Evolutionary conservation across 768 basidiomycete genomes (phyloP), one percentile per base, ranked within the genome.

Genomic region (Pleurotus tuoliensis): DNA sequence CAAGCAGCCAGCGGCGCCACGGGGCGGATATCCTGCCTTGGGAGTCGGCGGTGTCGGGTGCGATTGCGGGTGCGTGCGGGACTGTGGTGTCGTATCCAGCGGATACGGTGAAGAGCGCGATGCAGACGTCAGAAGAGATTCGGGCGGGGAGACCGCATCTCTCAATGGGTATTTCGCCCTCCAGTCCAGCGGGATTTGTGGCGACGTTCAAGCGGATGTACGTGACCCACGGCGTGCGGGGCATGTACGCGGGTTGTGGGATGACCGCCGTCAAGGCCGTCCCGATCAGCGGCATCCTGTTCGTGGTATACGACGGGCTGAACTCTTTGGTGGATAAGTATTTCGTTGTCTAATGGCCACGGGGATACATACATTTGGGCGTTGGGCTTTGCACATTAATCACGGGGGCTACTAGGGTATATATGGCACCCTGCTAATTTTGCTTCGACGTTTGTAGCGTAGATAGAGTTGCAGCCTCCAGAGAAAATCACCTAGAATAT

Each of bases 81-180:
- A 94, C 91, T 61, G 73, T 95, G 64, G 80, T 91, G n/a, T 77
- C 96, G 52, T 98, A 95, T 77, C 96, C 96, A 0, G 94, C 94
- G 3, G 96, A 98, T 71, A 90, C 91, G 25, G 81, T 98, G 64
- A 98, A 98, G 79, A 91, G 88, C 60, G 82, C 92, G 57, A 91
- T 98, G 67, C 96, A 98, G 77, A 98, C 96, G 0, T 90, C 88
- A 68, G 89, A 90, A 53, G 95, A 97, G 70, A 76, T 96, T 56
- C 77, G 90, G 6, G 37, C 51, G 15, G n/a, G n/a, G 12, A 34
- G 39, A 53, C 18, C 39, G 8, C 83, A 86, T 39, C 68, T 77
- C 25, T 39, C 57, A 46, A 40, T 49, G 45, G 12, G 38, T 11
- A 39, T 37, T 18, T 38, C 46, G 39, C 40, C 47, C 53, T 22